Evolutionary conservation across 345 rosid genomes (phyloP), one percentile per base, ranked within the genome.

Genomic region (Alliaria petiolata): DNA sequence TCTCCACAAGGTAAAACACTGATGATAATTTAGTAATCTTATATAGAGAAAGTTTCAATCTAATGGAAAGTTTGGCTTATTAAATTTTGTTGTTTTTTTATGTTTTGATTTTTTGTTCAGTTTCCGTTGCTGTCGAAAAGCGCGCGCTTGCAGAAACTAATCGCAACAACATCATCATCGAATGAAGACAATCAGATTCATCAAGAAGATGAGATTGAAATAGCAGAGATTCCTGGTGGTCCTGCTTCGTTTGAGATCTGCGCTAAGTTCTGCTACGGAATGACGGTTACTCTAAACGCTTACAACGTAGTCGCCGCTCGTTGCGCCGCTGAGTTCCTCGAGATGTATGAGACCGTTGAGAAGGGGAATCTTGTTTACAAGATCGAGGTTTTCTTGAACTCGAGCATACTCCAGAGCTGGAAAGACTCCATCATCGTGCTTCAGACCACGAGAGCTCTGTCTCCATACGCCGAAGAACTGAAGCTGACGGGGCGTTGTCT

Each of bases 181-280:
- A 79, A 80, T 58, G 88, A 89, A 22, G 92, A 85, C 15, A 74
- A 60, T 57, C 57, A 76, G 73, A 67, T 75, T 51, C 78, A 75
- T 28, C 57, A 75, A 22, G 78, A 75, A 15, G 92, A 87, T 74
- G 96, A 89, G 78, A 81, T 93, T 72, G 71, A 79, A 12, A 92
- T 91, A 64, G 76, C 78, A 36, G 97, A 86, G 47, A 70, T 90
- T 42, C 97, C 97, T 3, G 98, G 98, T 26, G 98, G 98, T 19
- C 92, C 95, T 40, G 89, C 86, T 50, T 87, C 96, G 7, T 90
- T 93, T 66, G 98, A 93, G 77, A 86, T 86, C 45, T 91, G 98
- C 68, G 91, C 89, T 51, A 93, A 93, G 69, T 93, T 93, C 81
- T 93, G 97, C 76, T 93, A 93, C 42, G 97, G 98, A 3, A 93